These are phyloP conservation scores for Aspergillus nidulans DNA, from an alignment of 495 filamentous ascomycete species.

Conservation along the genomic window DNA sequence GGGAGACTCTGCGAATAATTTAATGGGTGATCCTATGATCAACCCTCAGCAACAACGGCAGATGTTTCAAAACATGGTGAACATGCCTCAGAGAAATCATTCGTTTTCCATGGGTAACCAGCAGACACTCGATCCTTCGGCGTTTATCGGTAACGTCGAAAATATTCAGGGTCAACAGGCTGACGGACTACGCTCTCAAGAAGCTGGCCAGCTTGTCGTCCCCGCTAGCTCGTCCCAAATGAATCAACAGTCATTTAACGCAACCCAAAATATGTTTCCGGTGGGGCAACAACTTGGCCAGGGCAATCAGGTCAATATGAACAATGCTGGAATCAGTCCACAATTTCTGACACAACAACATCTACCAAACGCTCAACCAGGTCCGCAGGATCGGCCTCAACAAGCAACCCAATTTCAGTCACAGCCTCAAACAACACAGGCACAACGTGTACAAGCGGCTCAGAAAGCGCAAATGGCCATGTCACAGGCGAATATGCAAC, in stretches of 20 bases:
- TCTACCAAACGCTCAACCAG: constrained; percentile 32
- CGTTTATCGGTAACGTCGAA: constrained; percentile 49
- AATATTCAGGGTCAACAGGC: constrained; percentile 59
- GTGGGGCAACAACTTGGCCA: constrained; percentile 30
- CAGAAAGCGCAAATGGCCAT: constrained; percentile 49
- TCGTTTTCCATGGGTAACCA: constrained; percentile 31
- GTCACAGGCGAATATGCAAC: constrained; percentile 34
- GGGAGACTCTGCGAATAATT: constrained; percentile 29
- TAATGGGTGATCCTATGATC: constrained; percentile 39
- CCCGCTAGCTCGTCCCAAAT: constrained; percentile 56
- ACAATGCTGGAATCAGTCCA: constrained; percentile 34
- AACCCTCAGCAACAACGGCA: constrained; percentile 42
- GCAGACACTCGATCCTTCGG: constrained; percentile 42
- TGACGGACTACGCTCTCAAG: constrained; percentile 57
- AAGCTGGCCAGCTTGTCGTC: constrained; percentile 62
- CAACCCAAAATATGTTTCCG: constrained; percentile 36
- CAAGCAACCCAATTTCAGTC: constrained; percentile 33
- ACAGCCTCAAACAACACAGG: constrained; percentile 36
- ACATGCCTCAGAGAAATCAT: constrained; percentile 31
- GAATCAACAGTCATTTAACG: constrained; percentile 34
- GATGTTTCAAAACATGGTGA: constrained; percentile 42
- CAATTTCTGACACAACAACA: constrained; percentile 41
- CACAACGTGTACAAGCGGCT: constrained; percentile 41
- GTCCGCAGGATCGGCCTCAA: constrained; percentile 39
- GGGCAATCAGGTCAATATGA: constrained; percentile 37